Evolutionary conservation across 176 grass and related monocot species (phyloP).

Genomic region (Phyllostachys edulis): DNA sequence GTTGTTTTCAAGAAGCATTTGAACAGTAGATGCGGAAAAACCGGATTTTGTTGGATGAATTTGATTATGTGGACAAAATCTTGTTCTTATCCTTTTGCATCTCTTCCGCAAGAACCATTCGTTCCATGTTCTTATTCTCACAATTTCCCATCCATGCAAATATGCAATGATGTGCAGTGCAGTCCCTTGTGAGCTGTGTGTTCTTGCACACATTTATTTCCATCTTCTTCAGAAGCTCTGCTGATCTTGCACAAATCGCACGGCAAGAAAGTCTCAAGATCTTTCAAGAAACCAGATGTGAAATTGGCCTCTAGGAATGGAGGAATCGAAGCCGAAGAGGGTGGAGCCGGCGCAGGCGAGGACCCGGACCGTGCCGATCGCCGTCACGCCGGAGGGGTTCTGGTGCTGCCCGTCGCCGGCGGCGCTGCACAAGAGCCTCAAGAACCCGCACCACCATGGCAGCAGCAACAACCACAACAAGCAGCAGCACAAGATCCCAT

Average conservation of each 20-base stretch:
- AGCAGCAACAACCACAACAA: background rate
- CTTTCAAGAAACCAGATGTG: slow-evolving; percentile 13
- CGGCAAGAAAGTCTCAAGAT: background rate
- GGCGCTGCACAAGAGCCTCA: slow-evolving; percentile 79
- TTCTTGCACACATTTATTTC: background rate
- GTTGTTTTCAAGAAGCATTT: background rate
- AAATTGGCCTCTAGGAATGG: background rate
- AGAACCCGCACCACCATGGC: slow-evolving; percentile 57
- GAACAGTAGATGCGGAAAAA: background rate
- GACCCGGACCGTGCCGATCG: slow-evolving; percentile 69
- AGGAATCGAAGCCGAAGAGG: slow-evolving; percentile 33
- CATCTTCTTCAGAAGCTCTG: background rate
- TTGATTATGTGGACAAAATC: background rate
- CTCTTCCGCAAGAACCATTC: background rate
- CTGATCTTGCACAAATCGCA: background rate
- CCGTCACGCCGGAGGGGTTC: slow-evolving; percentile 87
- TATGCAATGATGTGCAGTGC: too few relatives aligned
- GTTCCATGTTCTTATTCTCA: background rate
- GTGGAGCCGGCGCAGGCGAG: slow-evolving; percentile 32
- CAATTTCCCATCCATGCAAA: background rate
- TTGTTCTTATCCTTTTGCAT: background rate
- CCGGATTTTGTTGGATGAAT: background rate
- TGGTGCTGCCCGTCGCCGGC: slow-evolving; percentile 95
- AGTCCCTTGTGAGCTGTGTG: background rate
- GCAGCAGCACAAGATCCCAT: slow-evolving; percentile 34